Percentiles rank a stretch among this genome's conserved stretches.
phyloP scores from a whole-genome alignment of 768 basidiomycete genomes.

The Roridomyces roridus region DNA sequence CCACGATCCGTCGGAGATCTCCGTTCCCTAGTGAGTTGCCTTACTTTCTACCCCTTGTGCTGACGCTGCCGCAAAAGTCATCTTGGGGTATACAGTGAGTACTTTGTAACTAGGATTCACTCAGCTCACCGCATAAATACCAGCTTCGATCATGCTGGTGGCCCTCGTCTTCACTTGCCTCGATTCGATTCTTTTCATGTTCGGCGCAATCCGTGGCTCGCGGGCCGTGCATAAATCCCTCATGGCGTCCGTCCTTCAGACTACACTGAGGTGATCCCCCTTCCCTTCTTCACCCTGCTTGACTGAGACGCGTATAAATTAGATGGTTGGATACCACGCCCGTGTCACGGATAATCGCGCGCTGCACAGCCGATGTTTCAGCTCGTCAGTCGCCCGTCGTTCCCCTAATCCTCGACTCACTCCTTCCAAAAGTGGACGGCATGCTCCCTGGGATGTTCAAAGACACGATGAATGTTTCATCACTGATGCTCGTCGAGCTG shows the following conservation, averaged over 20 bases:
- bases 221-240: neutral
- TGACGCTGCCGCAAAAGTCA: neutral
- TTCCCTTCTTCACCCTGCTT: neutral
- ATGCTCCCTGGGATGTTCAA: neutral
- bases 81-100: constrained; percentile 2
- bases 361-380: neutral
- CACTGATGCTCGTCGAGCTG: constrained; percentile 1
- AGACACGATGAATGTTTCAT: neutral
- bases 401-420: too few relatives aligned
- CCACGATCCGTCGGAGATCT: neutral
- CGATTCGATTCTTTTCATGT: neutral
- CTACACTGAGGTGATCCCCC: neutral
- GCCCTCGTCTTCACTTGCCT: neutral
- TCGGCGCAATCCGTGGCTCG: neutral
- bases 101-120: too few relatives aligned
- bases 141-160: neutral
- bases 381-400: neutral
- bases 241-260: neutral
- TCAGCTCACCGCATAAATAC: neutral
- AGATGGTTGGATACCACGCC: constrained; percentile 7
- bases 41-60: neutral
- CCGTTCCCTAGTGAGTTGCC: neutral
- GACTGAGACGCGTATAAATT: neutral
- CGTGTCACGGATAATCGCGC: constrained; percentile 1
- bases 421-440: neutral